Evolutionary conservation across 257 asterid species (phyloP).

Genomic region (Solanum rostratum): DNA sequence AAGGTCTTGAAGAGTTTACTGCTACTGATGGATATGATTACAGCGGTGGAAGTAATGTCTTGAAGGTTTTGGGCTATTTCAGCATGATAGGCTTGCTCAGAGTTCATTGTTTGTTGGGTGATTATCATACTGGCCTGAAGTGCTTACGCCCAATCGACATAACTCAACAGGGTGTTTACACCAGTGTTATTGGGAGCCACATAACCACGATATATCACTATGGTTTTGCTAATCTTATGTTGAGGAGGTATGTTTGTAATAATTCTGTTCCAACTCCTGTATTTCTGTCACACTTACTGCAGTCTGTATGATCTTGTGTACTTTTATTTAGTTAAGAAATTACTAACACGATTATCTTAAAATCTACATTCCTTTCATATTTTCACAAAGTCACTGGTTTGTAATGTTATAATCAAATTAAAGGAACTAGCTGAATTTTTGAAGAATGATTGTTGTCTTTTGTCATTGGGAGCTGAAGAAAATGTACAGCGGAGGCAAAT

Average conservation of each 20-base stretch:
- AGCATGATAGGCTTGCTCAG: slow-evolving; percentile 98
- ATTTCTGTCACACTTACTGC: neutral
- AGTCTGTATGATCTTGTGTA: neutral
- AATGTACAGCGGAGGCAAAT: neutral
- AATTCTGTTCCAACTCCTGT: neutral
- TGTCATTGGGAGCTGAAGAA: neutral
- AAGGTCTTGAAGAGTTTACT: slow-evolving; percentile 87
- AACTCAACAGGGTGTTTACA: slow-evolving; percentile 83
- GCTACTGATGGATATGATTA: slow-evolving; percentile 94
- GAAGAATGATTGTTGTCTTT: neutral
- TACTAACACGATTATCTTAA: neutral
- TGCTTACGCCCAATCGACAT: slow-evolving; percentile 82
- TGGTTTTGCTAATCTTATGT: slow-evolving; percentile 95
- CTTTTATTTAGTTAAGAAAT: neutral
- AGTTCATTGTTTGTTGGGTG: slow-evolving; percentile 97
- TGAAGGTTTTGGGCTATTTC: slow-evolving; percentile 91
- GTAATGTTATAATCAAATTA: neutral
- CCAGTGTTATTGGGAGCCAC: slow-evolving; percentile 88
- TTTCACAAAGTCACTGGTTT: neutral
- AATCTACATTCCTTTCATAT: neutral
- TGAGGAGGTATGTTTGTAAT: slow-evolving; percentile 53
- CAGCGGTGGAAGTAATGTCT: slow-evolving; percentile 92
- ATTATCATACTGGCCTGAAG: slow-evolving; percentile 90
- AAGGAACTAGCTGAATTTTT: neutral
- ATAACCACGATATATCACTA: slow-evolving; percentile 83